A percentile compares a stretch with the other conserved stretches of the same genome.
phyloP scores from a whole-genome alignment of 2,329 filamentous ascomycete genomes.

The Penicillium sp. region DNA sequence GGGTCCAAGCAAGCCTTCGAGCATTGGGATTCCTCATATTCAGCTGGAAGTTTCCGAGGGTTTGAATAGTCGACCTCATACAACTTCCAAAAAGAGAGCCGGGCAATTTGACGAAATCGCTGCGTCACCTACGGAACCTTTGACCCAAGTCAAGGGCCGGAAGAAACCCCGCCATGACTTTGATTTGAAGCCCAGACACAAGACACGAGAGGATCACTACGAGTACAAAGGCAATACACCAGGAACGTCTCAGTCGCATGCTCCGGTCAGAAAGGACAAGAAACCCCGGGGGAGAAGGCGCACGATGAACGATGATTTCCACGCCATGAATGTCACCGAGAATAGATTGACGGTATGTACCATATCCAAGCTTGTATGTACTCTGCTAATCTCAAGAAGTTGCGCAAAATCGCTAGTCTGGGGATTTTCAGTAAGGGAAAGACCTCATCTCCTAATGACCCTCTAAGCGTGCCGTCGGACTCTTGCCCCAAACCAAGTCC shows the following conservation, averaged over 20 bases:
- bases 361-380: not conserved
- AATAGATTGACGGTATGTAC: constrained; percentile 55
- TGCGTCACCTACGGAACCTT: not conserved
- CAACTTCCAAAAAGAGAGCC: not conserved
- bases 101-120: not conserved
- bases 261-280: constrained; percentile 26
- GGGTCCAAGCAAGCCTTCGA: no score
- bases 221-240: constrained; percentile 40
- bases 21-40: not conserved
- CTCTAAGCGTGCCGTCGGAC: constrained; percentile 14
- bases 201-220: constrained; percentile 59
- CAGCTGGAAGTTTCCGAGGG: not conserved
- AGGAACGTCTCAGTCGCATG: not conserved
- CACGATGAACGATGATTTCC: constrained; percentile 58
- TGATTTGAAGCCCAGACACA: constrained; percentile 56
- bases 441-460: constrained; percentile 32
- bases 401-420: constrained; percentile 21
- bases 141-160: not conserved
- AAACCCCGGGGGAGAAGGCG: constrained; percentile 26
- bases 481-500: not conserved
- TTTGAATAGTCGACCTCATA: not conserved
- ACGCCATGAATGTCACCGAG: constrained; percentile 55
- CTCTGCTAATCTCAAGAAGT: constrained; percentile 19
- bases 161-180: constrained; percentile 33
- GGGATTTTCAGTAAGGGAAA: constrained; percentile 42